These are phyloP conservation scores for Colletotrichum sp. DNA, from an alignment of 2,329 filamentous ascomycete species.

Conservation along the genomic window DNA sequence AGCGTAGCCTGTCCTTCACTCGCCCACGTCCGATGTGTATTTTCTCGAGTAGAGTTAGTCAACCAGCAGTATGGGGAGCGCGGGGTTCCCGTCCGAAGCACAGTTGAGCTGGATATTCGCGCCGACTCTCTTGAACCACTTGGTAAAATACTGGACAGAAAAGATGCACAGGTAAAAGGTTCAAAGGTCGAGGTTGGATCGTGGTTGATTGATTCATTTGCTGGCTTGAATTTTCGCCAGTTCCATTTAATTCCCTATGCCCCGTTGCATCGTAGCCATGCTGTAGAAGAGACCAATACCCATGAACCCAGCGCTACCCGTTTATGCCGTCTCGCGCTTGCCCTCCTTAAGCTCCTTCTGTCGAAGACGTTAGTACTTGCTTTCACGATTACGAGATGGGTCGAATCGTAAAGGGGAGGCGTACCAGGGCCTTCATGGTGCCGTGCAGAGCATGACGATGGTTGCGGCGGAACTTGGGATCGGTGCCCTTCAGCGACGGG, in stretches of 20 bases:
- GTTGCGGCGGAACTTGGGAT: constrained; percentile 99
- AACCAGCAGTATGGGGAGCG: not conserved
- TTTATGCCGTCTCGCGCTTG: constrained; percentile 85
- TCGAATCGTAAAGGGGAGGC: constrained; percentile 37
- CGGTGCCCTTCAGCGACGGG: constrained; percentile 97
- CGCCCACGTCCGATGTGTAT: not conserved
- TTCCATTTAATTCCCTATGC: constrained; percentile 1
- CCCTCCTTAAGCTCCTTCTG: constrained; percentile 98
- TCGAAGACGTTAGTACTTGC: constrained; percentile 37
- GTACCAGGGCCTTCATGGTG: constrained; percentile 96
- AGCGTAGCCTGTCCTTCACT: not conserved
- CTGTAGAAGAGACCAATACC: constrained; percentile 13
- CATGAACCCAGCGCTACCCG: not conserved
- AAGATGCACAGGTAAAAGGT: too few species aligned
- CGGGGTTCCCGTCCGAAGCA: not conserved
- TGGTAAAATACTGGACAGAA: not conserved
- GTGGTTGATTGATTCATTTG: constrained; percentile 11
- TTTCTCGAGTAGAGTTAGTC: not conserved
- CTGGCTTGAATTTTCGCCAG: constrained; percentile 5
- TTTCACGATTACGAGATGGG: not conserved
- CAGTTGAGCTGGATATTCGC: not conserved
- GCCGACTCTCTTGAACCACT: not conserved
- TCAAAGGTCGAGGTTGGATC: not conserved
- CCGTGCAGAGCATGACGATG: constrained; percentile 99
- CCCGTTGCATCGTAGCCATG: constrained; percentile 10